Conservation (phyloP, 768 basidiomycete species). For the Serendipita sp. region DNA sequence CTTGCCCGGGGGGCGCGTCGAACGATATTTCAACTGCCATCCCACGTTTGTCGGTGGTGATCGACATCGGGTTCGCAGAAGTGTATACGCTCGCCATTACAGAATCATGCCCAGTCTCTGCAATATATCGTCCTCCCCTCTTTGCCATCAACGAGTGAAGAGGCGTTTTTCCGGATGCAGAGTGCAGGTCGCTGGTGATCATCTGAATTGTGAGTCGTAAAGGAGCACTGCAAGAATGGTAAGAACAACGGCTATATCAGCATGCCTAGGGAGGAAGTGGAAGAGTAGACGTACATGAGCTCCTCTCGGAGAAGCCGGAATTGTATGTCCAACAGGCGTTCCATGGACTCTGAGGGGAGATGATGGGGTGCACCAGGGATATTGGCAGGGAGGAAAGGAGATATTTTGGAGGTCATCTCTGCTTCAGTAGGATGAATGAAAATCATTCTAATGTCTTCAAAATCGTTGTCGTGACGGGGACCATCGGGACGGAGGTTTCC, state of each 20-base stretch:
- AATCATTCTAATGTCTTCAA: constrained; percentile 37
- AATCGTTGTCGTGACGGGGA: constrained; percentile 56
- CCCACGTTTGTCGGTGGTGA: constrained; percentile 23
- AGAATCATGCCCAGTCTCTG: constrained; percentile 6
- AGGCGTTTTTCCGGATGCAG: constrained; percentile 1
- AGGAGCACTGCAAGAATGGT: constrained; percentile 28
- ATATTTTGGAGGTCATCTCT: constrained; percentile 35
- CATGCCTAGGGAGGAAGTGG: neutral
- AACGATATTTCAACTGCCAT: constrained; percentile 32
- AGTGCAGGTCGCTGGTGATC: constrained; percentile 31
- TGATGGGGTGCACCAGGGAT: constrained; percentile 50
- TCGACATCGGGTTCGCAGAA: constrained; percentile 7
- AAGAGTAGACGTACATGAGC: constrained; percentile 31
- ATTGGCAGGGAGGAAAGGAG: constrained; percentile 48
- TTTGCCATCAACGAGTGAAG: constrained; percentile 10
- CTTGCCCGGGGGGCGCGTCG: constrained; percentile 42
- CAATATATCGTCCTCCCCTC: constrained; percentile 16
- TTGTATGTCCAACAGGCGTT: constrained; percentile 53
- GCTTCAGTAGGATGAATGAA: constrained; percentile 54
- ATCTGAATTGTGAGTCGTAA: constrained; percentile 35
- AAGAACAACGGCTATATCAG: neutral
- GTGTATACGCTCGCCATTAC: constrained; percentile 16
- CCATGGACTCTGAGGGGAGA: constrained; percentile 40
- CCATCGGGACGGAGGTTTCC: constrained; percentile 37
- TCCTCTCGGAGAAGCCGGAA: constrained; percentile 65